These are phyloP conservation scores for Candida palmyrensis DNA, from an alignment of 805 yeast genomes.

Conservation along the genomic window DNA sequence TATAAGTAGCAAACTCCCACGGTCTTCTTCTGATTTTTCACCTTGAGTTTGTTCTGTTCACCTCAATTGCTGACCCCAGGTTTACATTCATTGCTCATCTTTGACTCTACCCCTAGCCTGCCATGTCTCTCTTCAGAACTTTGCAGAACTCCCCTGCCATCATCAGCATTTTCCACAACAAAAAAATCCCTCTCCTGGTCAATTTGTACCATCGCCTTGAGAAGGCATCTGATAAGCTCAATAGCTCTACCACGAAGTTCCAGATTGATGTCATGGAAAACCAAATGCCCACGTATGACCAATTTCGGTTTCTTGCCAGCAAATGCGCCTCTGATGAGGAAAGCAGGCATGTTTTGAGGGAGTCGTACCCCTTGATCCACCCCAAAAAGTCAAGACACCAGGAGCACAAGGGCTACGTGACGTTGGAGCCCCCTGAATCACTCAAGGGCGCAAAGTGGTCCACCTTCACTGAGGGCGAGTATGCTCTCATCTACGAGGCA, in stretches of 20 bases:
- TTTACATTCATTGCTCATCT: no score
- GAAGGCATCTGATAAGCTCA: slow-evolving; percentile 24
- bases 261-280: slow-evolving; percentile 32
- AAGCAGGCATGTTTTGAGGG: slow-evolving; percentile 20
- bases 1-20: no score
- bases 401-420: slow-evolving; percentile 9
- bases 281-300: slow-evolving; percentile 40
- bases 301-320: slow-evolving; percentile 23
- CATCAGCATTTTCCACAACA: slow-evolving; percentile 36
- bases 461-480: slow-evolving; percentile 33
- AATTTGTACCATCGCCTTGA: slow-evolving; percentile 25
- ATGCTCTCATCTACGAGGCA: slow-evolving; percentile 33
- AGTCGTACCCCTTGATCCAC: slow-evolving; percentile 33
- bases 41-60: no score
- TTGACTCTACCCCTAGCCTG: no score
- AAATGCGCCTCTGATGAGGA: slow-evolving; percentile 21
- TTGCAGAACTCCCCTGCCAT: slow-evolving; percentile 39
- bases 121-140: slow-evolving; percentile 39
- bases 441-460: slow-evolving; percentile 15
- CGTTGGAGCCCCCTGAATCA: slow-evolving; percentile 15
- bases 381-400: slow-evolving; percentile 10
- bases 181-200: slow-evolving; percentile 27
- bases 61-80: no score
- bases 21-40: no score
- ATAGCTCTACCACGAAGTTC: slow-evolving; percentile 26